Conservation (phyloP, 2,329 filamentous ascomycete genomes). For the Alternaria conjuncta region DNA sequence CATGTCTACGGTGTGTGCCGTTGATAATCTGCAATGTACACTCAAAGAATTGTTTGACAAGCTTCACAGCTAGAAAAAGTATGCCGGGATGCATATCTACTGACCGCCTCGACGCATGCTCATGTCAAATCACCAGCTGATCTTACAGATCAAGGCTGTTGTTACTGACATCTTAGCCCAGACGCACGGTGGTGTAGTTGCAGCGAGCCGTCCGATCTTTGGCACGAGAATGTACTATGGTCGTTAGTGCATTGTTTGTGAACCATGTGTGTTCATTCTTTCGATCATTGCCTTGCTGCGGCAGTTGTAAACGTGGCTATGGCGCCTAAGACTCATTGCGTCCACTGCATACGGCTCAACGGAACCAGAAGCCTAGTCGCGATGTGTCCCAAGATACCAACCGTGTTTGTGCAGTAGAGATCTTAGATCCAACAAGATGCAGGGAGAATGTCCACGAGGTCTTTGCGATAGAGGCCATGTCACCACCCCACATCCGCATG, state of each 20-base stretch:
- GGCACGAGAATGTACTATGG: background rate
- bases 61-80: background rate
- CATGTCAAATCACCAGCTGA: background rate
- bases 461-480: constrained; percentile 1
- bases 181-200: constrained; percentile 3
- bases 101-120: background rate
- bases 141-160: constrained; percentile 3
- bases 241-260: background rate
- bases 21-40: background rate
- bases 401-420: background rate
- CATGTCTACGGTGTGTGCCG: background rate
- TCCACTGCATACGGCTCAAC: constrained; percentile 3
- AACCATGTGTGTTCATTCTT: background rate
- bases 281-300: background rate
- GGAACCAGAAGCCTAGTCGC: background rate
- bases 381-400: constrained; percentile 6
- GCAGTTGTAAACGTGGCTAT: constrained; percentile 3
- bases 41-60: background rate
- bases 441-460: constrained; percentile 5
- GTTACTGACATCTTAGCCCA: background rate
- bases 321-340: background rate
- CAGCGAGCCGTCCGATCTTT: background rate
- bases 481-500: constrained; percentile 12
- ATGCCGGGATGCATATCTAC: background rate
- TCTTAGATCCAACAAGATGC: constrained; percentile 6